Percentiles rank a stretch among this genome's conserved stretches.
Evolutionary conservation across 2,329 filamentous ascomycete species (phyloP).

Genomic region (Fusarium brachygibbosum): DNA sequence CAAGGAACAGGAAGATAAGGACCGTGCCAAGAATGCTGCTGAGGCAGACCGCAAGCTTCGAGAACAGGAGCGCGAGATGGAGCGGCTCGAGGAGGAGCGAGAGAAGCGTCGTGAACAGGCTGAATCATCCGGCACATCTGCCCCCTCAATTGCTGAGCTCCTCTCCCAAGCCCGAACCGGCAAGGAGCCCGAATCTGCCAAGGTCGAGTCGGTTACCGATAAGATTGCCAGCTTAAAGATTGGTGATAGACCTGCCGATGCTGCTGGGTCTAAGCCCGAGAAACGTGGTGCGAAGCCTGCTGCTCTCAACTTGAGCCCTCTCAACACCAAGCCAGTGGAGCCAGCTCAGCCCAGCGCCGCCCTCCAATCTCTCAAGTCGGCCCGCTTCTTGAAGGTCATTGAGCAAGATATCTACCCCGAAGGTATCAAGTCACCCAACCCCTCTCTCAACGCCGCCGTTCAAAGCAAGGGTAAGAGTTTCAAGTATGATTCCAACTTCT

Average conservation of each 20-base stretch:
- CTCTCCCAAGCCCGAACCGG: conserved; percentile 58
- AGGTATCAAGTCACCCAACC: conserved; percentile 90
- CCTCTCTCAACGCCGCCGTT: conserved; percentile 85
- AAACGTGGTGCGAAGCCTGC: conserved; percentile 82
- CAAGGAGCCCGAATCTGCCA: conserved; percentile 57
- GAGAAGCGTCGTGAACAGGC: conserved; percentile 67
- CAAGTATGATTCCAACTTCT: conserved; percentile 95
- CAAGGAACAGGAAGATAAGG: conserved; percentile 65
- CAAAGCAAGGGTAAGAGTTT: conserved; percentile 85
- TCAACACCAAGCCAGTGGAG: conserved; percentile 87
- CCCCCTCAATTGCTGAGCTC: conserved; percentile 65
- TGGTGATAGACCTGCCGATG: conserved; percentile 61
- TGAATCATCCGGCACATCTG: conserved; percentile 63
- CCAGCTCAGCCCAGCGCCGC: conserved; percentile 93
- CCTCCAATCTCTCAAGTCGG: conserved; percentile 91
- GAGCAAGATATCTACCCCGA: conserved; percentile 84
- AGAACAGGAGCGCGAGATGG: conserved; percentile 80
- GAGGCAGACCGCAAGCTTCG: conserved; percentile 75
- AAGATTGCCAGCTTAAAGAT: conserved; percentile 68
- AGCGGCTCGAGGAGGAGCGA: conserved; percentile 78
- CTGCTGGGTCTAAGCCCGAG: conserved; percentile 66
- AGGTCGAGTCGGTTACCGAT: conserved; percentile 58
- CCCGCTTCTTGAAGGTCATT: conserved; percentile 86
- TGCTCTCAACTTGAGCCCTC: conserved; percentile 85
- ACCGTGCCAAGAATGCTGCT: conserved; percentile 61